Evolutionary conservation across 140 eudicot species (phyloP), one percentile per base, ranked within the genome.

Genomic region (Bidens hawaiensis): DNA sequence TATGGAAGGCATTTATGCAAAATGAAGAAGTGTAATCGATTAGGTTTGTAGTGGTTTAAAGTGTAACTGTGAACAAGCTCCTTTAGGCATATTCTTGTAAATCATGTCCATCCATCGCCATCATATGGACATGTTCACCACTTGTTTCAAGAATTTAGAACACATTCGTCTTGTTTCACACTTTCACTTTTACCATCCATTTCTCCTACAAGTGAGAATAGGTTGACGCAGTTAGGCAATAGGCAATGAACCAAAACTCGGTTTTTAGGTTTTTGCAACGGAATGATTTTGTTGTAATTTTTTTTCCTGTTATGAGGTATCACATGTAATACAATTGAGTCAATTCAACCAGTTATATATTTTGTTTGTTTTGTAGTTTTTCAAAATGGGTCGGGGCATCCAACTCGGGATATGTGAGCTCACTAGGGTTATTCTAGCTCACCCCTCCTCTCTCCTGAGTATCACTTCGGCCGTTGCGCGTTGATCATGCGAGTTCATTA

Each of bases 101-200:
- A 61, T 43, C 12, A 42, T 41, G 19, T 26, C 14, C 58, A n/a
- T n/a, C n/a, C n/a, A 72, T 73, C 24, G 42, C 36, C 38, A 28
- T 40, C 77, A 65, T 43, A 73, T 56, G 60, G 15, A 57, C 62
- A 73, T 57, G 68, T 26, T 65, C 78, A 65, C 73, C 62, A 73
- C 68, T 65, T 47, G 78, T 73, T 73, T 64, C 67, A 55, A 56
- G 72, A 73, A 65, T 65, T 22, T 65, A 47, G 78, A 46, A 65
- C 78, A 73, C 73, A 73, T 25, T 52, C 59, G 12, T 52, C 36
- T 23, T 53, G 36, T 25, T 65, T 73, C 41, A 55, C 58, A n/a
- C n/a, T n/a, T n/a, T n/a, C n/a, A n/a, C n/a, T n/a, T n/a, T n/a
- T n/a, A n/a, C 69, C 51, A 21, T 61, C 55, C 25, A 26, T 70